Base-by-base conservation (phyloP, 768 basidiomycete species). In the Tulasnella calospora region DNA sequence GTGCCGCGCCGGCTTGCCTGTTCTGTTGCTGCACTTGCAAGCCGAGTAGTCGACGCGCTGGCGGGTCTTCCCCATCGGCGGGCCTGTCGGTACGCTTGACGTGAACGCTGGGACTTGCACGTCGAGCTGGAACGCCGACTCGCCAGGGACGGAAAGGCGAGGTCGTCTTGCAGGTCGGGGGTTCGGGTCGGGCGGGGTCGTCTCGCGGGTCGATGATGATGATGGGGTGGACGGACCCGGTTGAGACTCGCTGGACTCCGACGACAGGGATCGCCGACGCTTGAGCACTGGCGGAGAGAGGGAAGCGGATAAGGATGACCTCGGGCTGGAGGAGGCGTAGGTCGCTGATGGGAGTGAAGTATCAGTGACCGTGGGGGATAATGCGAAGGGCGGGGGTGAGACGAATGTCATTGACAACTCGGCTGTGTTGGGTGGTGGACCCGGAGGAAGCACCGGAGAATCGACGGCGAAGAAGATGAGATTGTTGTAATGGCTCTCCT, bases 11-110 rank as follows among this genome's bases (percentile, higher is more conserved):
- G 61, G 61, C 61, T 67, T 67, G 15, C 17, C 15, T 15, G 61
- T 30, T 13, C 33, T 67, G 61, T 67, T 35, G 2, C 12, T 7
- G 15, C 61, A 67, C 27, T 67, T 67, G 61, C 61, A 67, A 27
- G 61, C 30, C 61, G 61, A 67, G 61, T 35, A 35, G 61, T 67
- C 61, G 61, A 67, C 61, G 61, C 61, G 61, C 33, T 67, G 61
- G 27, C 61, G 61, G 13, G 61, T 67, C 61, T 35, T 67, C 13
- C 61, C 61, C 61, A 67, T 67, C 3, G 61, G 61, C 35, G 61
- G 30, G 27, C 33, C 61, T 17, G 33, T 5, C 2, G 61, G 61
- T 27, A 30, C 27, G 61, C 10, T 19, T 35, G 61, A 35, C 30
- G 30, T 67, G 61, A 67, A 67, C 33, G 61, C 27, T 19, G 61